Percentiles rank a stretch among this genome's conserved stretches.
Conservation (phyloP, 202 grass and related monocot species). For the Panicum virgatum region DNA sequence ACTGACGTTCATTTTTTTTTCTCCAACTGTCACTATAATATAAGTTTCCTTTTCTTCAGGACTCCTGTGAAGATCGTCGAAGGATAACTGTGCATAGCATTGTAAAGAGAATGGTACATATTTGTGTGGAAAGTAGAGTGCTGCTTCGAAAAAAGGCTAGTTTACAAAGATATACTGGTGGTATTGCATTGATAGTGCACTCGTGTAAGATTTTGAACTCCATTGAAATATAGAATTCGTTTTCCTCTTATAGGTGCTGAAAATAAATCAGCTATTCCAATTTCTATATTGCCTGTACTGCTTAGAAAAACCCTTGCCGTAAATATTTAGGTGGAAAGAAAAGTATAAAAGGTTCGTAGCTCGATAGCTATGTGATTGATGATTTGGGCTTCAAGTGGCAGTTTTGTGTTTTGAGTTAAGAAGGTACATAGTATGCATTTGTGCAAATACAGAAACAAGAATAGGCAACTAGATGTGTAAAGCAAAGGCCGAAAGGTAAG, state of each 20-base stretch:
- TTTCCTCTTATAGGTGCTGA: background rate
- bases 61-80: conserved; percentile 80
- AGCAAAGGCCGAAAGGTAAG: background rate
- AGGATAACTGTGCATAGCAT: conserved; percentile 59
- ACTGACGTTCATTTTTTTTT: conserved; percentile 29
- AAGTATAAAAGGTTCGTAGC: background rate
- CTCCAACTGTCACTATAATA: background rate
- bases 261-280: background rate
- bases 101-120: conserved; percentile 30
- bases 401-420: background rate
- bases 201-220: conserved; percentile 33
- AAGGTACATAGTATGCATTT: background rate
- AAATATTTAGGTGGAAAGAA: background rate
- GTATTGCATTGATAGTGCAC: background rate
- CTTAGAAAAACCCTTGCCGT: background rate
- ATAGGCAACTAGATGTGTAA: conserved; percentile 20
- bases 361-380: background rate
- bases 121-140: background rate
- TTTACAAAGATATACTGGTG: conserved; percentile 8
- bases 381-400: background rate
- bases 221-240: conserved; percentile 18
- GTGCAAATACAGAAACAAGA: conserved; percentile 18
- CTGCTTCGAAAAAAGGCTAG: conserved; percentile 6
- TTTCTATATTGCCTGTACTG: background rate
- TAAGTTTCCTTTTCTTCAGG: conserved; percentile 44